Percentiles rank a stretch among this genome's conserved stretches.
Evolutionary conservation across 2,329 filamentous ascomycete species (phyloP).

Genomic region (Colletotrichum sidae): DNA sequence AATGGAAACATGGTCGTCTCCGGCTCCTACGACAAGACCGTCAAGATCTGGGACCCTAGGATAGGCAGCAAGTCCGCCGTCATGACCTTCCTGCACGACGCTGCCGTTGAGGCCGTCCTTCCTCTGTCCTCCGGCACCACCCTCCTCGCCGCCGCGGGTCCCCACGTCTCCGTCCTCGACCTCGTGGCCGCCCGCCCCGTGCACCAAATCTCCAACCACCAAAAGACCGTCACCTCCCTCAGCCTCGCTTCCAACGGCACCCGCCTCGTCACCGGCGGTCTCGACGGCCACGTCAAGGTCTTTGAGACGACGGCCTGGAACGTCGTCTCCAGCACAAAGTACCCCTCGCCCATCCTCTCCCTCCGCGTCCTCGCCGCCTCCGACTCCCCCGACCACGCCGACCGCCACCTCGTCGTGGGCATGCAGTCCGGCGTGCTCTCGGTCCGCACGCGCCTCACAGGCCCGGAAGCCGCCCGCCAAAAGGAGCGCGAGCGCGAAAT

Average conservation of each 20-base stretch:
- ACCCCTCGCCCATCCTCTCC: slow-evolving; percentile 89
- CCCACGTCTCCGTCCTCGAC: slow-evolving; percentile 90
- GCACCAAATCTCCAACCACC: slow-evolving; percentile 90
- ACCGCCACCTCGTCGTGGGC: slow-evolving; percentile 94
- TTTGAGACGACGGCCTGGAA: slow-evolving; percentile 97
- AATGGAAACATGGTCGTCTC: slow-evolving; percentile 84
- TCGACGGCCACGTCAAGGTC: slow-evolving; percentile 97
- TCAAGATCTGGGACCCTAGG: slow-evolving; percentile 92
- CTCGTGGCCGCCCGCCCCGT: slow-evolving; percentile 90
- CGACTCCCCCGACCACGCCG: slow-evolving; percentile 52
- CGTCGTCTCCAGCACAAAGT: slow-evolving; percentile 94
- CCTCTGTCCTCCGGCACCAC: slow-evolving; percentile 89
- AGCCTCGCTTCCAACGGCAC: slow-evolving; percentile 83
- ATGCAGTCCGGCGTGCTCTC: slow-evolving; percentile 95
- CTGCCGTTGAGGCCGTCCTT: slow-evolving; percentile 88
- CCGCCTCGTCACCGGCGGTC: slow-evolving; percentile 85
- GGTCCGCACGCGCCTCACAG: slow-evolving; percentile 87
- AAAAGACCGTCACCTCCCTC: slow-evolving; percentile 95
- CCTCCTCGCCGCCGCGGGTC: slow-evolving; percentile 85
- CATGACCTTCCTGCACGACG: slow-evolving; percentile 96
- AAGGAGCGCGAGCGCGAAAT: slow-evolving; percentile 85
- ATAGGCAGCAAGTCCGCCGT: slow-evolving; percentile 70
- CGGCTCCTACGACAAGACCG: slow-evolving; percentile 94
- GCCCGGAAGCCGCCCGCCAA: slow-evolving; percentile 81
- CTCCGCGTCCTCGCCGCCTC: slow-evolving; percentile 74